Evolutionary conservation across 2,329 filamentous ascomycete genomes (phyloP).

Genomic region (Ophiostoma tasmaniense): DNA sequence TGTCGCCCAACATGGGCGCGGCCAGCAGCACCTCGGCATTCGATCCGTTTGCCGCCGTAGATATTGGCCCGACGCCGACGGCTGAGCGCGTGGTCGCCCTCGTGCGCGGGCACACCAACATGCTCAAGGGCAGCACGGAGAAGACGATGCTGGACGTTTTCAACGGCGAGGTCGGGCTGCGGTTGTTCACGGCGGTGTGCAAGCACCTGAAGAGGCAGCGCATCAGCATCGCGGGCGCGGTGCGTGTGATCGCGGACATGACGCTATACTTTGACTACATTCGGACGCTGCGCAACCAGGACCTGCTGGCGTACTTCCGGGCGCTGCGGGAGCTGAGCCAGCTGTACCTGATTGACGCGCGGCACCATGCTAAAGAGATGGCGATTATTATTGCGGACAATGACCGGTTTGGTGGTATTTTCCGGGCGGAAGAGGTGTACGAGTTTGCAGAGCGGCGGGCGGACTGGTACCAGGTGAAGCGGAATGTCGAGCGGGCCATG

Average conservation of each 20-base stretch:
- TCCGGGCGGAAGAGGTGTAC: slow-evolving; percentile 92
- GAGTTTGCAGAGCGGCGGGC: slow-evolving; percentile 90
- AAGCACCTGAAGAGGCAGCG: slow-evolving; percentile 97
- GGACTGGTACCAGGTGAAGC: slow-evolving; percentile 89
- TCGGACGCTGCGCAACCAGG: slow-evolving; percentile 68
- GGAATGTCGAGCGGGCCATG: slow-evolving; percentile 89
- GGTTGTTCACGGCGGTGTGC: slow-evolving; percentile 84
- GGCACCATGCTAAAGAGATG: slow-evolving; percentile 88
- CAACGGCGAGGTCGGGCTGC: slow-evolving; percentile 91
- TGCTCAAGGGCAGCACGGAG: slow-evolving; percentile 90
- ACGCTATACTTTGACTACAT: slow-evolving; percentile 87
- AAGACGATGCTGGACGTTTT: slow-evolving; percentile 98
- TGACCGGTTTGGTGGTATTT: slow-evolving; percentile 83
- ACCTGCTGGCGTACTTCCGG: slow-evolving; percentile 81
- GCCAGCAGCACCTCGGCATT: slow-evolving; percentile 25
- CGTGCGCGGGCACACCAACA: slow-evolving; percentile 79
- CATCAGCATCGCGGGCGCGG: slow-evolving; percentile 77
- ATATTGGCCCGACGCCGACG: slow-evolving; percentile 62
- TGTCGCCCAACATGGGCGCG: slow-evolving; percentile 18
- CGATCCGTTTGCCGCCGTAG: slow-evolving; percentile 16
- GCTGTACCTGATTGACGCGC: slow-evolving; percentile 84
- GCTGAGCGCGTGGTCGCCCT: slow-evolving; percentile 76
- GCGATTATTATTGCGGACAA: slow-evolving; percentile 89
- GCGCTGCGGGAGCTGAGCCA: slow-evolving; percentile 87
- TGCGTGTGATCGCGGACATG: slow-evolving; percentile 93